Evolutionary conservation across 176 grass and related monocot genomes (phyloP).

Genomic region (Saccharum spontaneum): DNA sequence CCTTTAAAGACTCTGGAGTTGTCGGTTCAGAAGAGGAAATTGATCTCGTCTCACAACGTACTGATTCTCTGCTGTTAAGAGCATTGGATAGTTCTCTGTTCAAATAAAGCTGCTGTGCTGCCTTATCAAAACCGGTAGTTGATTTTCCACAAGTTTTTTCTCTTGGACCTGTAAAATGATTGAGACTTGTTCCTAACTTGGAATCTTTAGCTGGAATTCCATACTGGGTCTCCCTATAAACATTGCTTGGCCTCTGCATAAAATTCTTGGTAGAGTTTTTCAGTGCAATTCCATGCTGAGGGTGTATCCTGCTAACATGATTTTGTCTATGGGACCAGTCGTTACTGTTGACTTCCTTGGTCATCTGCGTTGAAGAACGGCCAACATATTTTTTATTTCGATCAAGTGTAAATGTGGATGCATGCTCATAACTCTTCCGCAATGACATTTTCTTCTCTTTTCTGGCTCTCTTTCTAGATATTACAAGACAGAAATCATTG

Average conservation of each 20-base stretch:
- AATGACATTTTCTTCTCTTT: slow-evolving; percentile 52
- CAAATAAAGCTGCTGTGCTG: slow-evolving; percentile 18
- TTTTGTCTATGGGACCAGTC: slow-evolving; percentile 23
- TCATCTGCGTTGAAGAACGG: slow-evolving; percentile 36
- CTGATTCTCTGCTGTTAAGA: slow-evolving; percentile 20
- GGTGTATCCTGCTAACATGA: slow-evolving; percentile 31
- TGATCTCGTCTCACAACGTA: slow-evolving; percentile 32
- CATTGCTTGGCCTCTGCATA: slow-evolving; percentile 12
- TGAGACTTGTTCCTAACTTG: slow-evolving; percentile 25
- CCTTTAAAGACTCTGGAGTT: slow-evolving; percentile 25
- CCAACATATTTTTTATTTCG: slow-evolving; percentile 34
- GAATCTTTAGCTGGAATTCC: slow-evolving; percentile 22
- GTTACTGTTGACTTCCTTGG: slow-evolving; percentile 34
- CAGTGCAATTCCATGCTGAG: slow-evolving; percentile 29
- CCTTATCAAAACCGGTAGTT: slow-evolving; percentile 29
- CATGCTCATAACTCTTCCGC: slow-evolving; percentile 31
- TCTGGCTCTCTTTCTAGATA: slow-evolving; percentile 69
- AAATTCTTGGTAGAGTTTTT: slow-evolving; percentile 35
- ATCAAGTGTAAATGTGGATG: slow-evolving; percentile 8
- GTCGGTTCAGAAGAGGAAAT: slow-evolving; percentile 38
- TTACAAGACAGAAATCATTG: slow-evolving; percentile 63
- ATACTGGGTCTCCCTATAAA: slow-evolving; percentile 1
- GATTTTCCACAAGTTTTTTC: slow-evolving; percentile 40
- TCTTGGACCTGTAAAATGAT: slow-evolving; percentile 29
- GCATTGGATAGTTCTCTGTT: slow-evolving; percentile 16